These are phyloP conservation scores for Pholiota molesta DNA, from an alignment of 768 basidiomycete species.

Conservation along the genomic window DNA sequence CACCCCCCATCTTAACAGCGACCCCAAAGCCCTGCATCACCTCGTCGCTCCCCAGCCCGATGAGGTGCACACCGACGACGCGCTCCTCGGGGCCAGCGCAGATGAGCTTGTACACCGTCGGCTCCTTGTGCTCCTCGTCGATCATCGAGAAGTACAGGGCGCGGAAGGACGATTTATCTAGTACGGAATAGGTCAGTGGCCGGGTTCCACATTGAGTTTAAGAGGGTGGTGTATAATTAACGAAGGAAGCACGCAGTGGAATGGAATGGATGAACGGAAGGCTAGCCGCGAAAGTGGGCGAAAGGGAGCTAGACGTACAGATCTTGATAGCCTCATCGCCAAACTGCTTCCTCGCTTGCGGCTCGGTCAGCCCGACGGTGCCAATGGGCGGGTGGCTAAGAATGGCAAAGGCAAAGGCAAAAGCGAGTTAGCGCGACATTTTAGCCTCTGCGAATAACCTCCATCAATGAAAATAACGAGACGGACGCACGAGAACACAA, in stretches of 20 bases:
- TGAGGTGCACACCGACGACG: slow-evolving; percentile 94
- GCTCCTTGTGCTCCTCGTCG: slow-evolving; percentile 89
- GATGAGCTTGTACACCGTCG: slow-evolving; percentile 92
- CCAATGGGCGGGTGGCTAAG: slow-evolving; percentile 92
- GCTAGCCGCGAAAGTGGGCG: not conserved
- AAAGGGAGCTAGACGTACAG: slow-evolving; percentile 53
- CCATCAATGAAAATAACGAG: not conserved
- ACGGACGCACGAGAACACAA: slow-evolving; percentile 89
- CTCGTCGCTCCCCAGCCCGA: slow-evolving; percentile 93
- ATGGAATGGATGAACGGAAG: not conserved
- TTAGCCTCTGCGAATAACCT: not conserved
- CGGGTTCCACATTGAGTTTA: not conserved
- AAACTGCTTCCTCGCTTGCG: slow-evolving; percentile 84
- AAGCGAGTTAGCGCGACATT: not conserved
- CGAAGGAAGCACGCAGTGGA: not conserved
- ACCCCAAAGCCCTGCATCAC: slow-evolving; percentile 94
- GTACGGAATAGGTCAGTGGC: not conserved
- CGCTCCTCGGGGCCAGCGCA: slow-evolving; percentile 88
- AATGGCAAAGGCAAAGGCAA: slow-evolving; percentile 5
- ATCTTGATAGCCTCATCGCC: slow-evolving; percentile 89
- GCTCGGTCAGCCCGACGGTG: slow-evolving; percentile 93
- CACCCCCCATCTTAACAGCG: slow-evolving; percentile 94
- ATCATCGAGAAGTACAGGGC: slow-evolving; percentile 94
- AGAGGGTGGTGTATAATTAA: not conserved
- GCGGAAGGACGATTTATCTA: slow-evolving; percentile 81